Percentiles rank a stretch among this genome's conserved stretches.
phyloP scores from a whole-genome alignment of 805 yeast genomes.

The Wickerhamiella sorbophila region DNA sequence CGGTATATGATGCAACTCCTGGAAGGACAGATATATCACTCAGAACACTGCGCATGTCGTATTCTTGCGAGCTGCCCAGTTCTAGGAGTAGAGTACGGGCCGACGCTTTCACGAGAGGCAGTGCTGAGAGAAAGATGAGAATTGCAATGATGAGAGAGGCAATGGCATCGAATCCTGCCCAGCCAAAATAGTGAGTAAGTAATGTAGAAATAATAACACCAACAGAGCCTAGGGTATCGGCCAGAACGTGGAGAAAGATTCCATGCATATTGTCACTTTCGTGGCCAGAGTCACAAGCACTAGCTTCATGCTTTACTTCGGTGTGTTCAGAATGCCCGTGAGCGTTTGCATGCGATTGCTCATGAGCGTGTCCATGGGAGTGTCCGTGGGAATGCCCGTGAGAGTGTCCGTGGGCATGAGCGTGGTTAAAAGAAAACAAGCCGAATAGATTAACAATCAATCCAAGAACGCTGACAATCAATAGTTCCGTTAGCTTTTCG shows the following conservation, averaged over 20 bases:
- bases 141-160: slow-evolving; percentile 80
- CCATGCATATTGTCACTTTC: slow-evolving; percentile 78
- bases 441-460: slow-evolving; percentile 83
- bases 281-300: slow-evolving; percentile 9
- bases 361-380: slow-evolving; percentile 9
- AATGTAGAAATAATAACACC: slow-evolving; percentile 91
- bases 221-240: slow-evolving; percentile 92
- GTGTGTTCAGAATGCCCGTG: slow-evolving; percentile 13
- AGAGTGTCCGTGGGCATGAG: slow-evolving; percentile 25
- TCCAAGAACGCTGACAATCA: slow-evolving; percentile 75
- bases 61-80: slow-evolving; percentile 45
- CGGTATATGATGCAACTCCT: slow-evolving; percentile 73
- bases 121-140: slow-evolving; percentile 63
- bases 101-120: slow-evolving; percentile 73
- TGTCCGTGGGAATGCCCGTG: slow-evolving; percentile 14
- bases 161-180: slow-evolving; percentile 81
- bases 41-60: slow-evolving; percentile 45
- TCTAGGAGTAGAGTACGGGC: slow-evolving; percentile 58
- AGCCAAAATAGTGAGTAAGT: slow-evolving; percentile 52
- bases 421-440: slow-evolving; percentile 80
- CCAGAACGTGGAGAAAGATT: slow-evolving; percentile 80
- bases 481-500: slow-evolving; percentile 67
- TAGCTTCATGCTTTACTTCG: not conserved
- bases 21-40: slow-evolving; percentile 54
- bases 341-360: slow-evolving; percentile 11